Evolutionary conservation across 1,139 yeast genomes (phyloP).

Genomic region (Candida gigantensis): DNA sequence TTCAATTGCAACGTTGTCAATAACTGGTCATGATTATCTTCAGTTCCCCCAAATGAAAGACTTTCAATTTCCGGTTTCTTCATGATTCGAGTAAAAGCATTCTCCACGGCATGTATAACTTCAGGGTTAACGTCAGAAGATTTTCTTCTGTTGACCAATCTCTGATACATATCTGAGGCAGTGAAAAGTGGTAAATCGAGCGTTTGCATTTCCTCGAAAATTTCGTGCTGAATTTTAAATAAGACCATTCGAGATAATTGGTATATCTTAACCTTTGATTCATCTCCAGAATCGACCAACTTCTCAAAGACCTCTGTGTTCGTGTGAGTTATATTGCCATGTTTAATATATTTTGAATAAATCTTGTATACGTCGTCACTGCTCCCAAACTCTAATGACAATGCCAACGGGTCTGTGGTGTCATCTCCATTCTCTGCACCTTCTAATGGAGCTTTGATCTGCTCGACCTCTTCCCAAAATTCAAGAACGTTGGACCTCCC

Average conservation of each 20-base stretch:
- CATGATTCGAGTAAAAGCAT: constrained; percentile 68
- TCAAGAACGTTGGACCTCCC: constrained; percentile 48
- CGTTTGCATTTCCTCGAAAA: constrained; percentile 48
- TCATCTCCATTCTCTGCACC: constrained; percentile 36
- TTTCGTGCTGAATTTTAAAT: constrained; percentile 55
- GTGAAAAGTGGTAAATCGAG: constrained; percentile 61
- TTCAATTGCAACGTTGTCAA: constrained; percentile 18
- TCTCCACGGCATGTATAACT: constrained; percentile 67
- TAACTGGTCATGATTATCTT: constrained; percentile 3
- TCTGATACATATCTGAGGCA: constrained; percentile 20
- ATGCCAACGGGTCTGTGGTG: constrained; percentile 23
- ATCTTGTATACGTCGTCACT: constrained; percentile 51
- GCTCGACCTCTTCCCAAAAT: constrained; percentile 69
- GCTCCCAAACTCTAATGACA: constrained; percentile 42
- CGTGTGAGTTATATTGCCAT: constrained; percentile 25
- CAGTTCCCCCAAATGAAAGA: constrained; percentile 4
- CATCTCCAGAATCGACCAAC: constrained; percentile 8
- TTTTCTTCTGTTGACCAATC: constrained; percentile 14
- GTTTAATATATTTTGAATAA: constrained; percentile 42
- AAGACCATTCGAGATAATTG: constrained; percentile 57
- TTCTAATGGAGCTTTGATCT: constrained; percentile 72
- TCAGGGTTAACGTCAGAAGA: constrained; percentile 32
- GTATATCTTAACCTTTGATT: constrained; percentile 22
- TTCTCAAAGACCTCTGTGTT: constrained; percentile 21
- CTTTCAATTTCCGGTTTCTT: constrained; percentile 16